phyloP scores from a whole-genome alignment of 768 basidiomycete genomes.

The Polyporus arcularius region DNA sequence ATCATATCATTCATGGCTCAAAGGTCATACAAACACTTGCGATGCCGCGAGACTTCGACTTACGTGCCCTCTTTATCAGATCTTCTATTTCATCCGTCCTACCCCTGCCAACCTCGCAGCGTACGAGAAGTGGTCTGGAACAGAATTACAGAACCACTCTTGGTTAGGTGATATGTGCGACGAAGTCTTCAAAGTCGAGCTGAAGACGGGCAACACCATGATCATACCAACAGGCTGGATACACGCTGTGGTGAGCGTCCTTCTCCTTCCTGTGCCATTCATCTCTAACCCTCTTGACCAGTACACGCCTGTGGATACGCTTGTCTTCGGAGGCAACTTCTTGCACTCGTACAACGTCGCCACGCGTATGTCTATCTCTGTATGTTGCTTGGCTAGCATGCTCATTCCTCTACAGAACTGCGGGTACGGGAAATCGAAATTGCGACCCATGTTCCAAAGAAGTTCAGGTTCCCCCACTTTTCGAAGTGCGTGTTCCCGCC shows the following conservation, averaged over 20 bases:
- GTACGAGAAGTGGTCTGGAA: constrained; percentile 94
- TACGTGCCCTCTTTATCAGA: constrained; percentile 40
- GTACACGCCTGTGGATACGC: constrained; percentile 89
- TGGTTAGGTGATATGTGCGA: constrained; percentile 96
- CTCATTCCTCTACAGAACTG: constrained; percentile 55
- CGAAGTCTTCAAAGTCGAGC: constrained; percentile 83
- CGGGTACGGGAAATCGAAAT: constrained; percentile 91
- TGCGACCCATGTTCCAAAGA: constrained; percentile 85
- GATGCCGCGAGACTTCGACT: not conserved
- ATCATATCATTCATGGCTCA: constrained; percentile 84
- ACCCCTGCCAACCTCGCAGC: constrained; percentile 83
- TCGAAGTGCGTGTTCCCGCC: constrained; percentile 21
- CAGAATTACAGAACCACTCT: constrained; percentile 79
- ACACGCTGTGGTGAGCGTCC: constrained; percentile 83
- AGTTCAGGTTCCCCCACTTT: constrained; percentile 32
- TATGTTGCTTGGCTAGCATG: not conserved
- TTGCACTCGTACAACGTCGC: constrained; percentile 88
- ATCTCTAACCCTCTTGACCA: constrained; percentile 30
- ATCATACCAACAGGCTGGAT: constrained; percentile 98
- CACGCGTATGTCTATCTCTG: constrained; percentile 62
- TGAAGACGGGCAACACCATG: constrained; percentile 82
- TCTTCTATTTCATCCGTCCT: constrained; percentile 95
- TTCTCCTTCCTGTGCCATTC: not conserved
- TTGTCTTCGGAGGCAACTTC: constrained; percentile 98
- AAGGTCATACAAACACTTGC: constrained; percentile 53